Evolutionary conservation across 495 filamentous ascomycete genomes (phyloP).

Genomic region (Penicillium psychrofluorescens): DNA sequence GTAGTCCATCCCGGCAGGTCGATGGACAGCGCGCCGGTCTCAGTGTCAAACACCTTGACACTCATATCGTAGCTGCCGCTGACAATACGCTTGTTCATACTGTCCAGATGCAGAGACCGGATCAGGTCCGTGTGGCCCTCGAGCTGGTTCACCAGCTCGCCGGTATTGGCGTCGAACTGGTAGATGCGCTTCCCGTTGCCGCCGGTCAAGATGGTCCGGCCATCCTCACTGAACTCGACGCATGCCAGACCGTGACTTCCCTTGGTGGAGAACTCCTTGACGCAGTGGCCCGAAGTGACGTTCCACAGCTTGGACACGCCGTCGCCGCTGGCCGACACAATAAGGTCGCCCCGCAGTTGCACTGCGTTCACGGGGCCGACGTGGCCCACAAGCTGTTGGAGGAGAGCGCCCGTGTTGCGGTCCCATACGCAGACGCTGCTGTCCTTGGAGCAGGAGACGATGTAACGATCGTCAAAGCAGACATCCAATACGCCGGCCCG

Average conservation of each 20-base stretch:
- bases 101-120: slow-evolving; percentile 82
- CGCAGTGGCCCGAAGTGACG: slow-evolving; percentile 70
- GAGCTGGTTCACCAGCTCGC: slow-evolving; percentile 70
- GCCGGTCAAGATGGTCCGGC: slow-evolving; percentile 78
- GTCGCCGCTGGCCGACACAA: slow-evolving; percentile 89
- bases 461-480: slow-evolving; percentile 82
- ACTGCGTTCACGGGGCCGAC: slow-evolving; percentile 91
- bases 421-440: slow-evolving; percentile 90
- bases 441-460: slow-evolving; percentile 95
- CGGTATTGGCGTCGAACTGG: slow-evolving; percentile 87
- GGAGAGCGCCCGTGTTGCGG: slow-evolving; percentile 61
- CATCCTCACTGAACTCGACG: slow-evolving; percentile 90
- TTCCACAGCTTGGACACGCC: slow-evolving; percentile 93
- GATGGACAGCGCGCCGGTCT: slow-evolving; percentile 62
- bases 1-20: slow-evolving; percentile 85
- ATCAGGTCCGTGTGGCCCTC: slow-evolving; percentile 75
- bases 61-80: slow-evolving; percentile 91
- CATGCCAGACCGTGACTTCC: slow-evolving; percentile 81
- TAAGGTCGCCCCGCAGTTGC: slow-evolving; percentile 81
- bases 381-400: slow-evolving; percentile 76
- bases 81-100: slow-evolving; percentile 70
- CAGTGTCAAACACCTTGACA: slow-evolving; percentile 85
- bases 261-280: slow-evolving; percentile 81
- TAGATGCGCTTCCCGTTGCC: slow-evolving; percentile 93
- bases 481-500: slow-evolving; percentile 86